Conservation (phyloP, 2,329 filamentous ascomycete species). For the Botrytis sinoallii region DNA sequence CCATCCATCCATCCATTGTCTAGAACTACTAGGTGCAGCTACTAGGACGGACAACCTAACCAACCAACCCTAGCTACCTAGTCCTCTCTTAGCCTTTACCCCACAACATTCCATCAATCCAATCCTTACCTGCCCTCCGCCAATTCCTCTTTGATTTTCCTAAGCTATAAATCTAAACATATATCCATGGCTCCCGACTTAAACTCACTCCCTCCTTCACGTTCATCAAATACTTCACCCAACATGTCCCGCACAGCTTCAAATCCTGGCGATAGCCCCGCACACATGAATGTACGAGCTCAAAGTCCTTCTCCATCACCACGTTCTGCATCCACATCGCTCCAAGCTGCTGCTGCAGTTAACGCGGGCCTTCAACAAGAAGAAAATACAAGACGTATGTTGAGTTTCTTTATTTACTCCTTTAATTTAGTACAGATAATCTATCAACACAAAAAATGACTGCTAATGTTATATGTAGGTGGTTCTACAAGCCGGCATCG, state of each 20-base stretch:
- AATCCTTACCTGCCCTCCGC: neutral
- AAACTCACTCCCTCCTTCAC: slow-evolving; percentile 55
- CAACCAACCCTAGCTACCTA: neutral
- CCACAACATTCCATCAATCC: slow-evolving; percentile 6
- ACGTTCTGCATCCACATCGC: slow-evolving; percentile 64
- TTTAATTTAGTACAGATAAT: too few relatives aligned
- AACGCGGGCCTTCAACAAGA: slow-evolving; percentile 73
- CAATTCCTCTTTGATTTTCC: neutral
- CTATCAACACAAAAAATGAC: neutral
- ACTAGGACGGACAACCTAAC: neutral
- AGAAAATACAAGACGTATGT: slow-evolving; percentile 52
- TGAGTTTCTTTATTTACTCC: neutral
- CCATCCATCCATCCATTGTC: neutral
- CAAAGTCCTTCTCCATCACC: slow-evolving; percentile 60
- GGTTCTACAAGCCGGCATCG: slow-evolving; percentile 48
- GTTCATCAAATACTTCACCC: slow-evolving; percentile 38
- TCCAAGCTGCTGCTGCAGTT: slow-evolving; percentile 73
- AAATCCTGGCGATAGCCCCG: slow-evolving; percentile 30
- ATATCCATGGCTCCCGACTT: slow-evolving; percentile 48
- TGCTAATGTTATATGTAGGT: slow-evolving; percentile 26
- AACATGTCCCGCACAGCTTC: slow-evolving; percentile 42
- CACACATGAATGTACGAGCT: slow-evolving; percentile 36
- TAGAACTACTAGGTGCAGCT: neutral
- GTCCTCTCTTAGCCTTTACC: neutral
- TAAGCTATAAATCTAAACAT: neutral